Evolutionary conservation across 164 flowering plant species (phyloP).

Genomic region (Nymphaea thermarum): DNA sequence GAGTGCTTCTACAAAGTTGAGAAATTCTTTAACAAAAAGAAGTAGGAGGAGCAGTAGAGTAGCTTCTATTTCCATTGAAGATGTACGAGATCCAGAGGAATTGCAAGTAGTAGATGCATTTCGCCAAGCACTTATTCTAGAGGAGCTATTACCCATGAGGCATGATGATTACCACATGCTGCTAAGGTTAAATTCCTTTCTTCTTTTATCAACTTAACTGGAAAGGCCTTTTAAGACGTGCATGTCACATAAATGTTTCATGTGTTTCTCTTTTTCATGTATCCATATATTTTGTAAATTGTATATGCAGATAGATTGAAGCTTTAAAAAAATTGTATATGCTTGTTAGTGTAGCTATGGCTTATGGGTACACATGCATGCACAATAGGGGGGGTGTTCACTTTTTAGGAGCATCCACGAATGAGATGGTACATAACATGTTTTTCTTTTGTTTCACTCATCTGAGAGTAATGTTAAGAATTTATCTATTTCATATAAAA

Average conservation of each 20-base stretch:
- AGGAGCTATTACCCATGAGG: slow-evolving; percentile 56
- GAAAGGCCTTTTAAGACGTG: too few species aligned
- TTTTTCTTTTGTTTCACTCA: too few species aligned
- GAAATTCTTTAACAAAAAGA: slow-evolving; percentile 78
- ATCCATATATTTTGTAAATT: not conserved
- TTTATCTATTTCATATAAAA: too few species aligned
- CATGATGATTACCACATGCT: slow-evolving; percentile 86
- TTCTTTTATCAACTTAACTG: not conserved
- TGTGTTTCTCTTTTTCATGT: not conserved
- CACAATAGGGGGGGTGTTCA: too few species aligned
- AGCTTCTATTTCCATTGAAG: slow-evolving; percentile 78
- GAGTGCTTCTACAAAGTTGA: slow-evolving; percentile 72
- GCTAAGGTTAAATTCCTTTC: slow-evolving; percentile 42
- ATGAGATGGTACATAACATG: too few species aligned
- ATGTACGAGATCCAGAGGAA: slow-evolving; percentile 76
- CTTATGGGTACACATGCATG: too few species aligned
- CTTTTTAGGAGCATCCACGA: too few species aligned
- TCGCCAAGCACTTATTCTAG: slow-evolving; percentile 70
- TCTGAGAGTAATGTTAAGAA: too few species aligned
- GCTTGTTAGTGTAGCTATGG: too few species aligned
- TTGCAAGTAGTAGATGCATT: slow-evolving; percentile 66
- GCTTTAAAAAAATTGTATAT: too few species aligned
- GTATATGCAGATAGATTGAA: too few species aligned
- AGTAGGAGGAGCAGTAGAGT: slow-evolving; percentile 41
- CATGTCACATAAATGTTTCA: not conserved